Evolutionary conservation across 140 eudicot species (phyloP).

Genomic region (Erigeron philadelphicus): DNA sequence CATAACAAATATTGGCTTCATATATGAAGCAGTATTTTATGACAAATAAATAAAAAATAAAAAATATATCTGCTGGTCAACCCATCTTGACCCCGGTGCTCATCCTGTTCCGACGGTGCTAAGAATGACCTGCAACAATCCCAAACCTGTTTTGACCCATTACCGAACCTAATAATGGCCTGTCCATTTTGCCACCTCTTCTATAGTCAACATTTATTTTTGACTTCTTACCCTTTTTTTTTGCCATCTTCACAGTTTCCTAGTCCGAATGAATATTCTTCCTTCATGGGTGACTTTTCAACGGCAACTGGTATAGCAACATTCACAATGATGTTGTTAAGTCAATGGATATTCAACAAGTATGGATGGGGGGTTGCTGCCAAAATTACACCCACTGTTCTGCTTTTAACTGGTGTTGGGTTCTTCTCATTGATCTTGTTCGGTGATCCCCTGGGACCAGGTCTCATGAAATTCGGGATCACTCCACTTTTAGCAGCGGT

Average conservation of each 20-base stretch:
- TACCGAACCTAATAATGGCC: too few relatives aligned
- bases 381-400: constrained; percentile 84
- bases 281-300: constrained; percentile 99
- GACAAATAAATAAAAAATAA: too few relatives aligned
- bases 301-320: constrained; percentile 97
- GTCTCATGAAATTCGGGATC: constrained; percentile 70
- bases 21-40: too few relatives aligned
- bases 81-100: too few relatives aligned
- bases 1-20: too few relatives aligned
- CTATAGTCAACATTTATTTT: neutral
- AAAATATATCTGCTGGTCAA: too few relatives aligned
- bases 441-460: constrained; percentile 71
- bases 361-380: constrained; percentile 99
- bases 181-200: neutral
- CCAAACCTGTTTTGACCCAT: too few relatives aligned
- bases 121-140: too few relatives aligned
- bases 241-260: constrained; percentile 55
- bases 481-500: constrained; percentile 98
- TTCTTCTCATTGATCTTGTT: constrained; percentile 85
- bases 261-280: constrained; percentile 89
- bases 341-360: constrained; percentile 91
- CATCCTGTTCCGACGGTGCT: too few relatives aligned
- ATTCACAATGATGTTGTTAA: constrained; percentile 85
- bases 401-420: constrained; percentile 89
- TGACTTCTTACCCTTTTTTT: neutral